Conservation (phyloP, 345 rosid species). For the Alliaria petiolata region DNA sequence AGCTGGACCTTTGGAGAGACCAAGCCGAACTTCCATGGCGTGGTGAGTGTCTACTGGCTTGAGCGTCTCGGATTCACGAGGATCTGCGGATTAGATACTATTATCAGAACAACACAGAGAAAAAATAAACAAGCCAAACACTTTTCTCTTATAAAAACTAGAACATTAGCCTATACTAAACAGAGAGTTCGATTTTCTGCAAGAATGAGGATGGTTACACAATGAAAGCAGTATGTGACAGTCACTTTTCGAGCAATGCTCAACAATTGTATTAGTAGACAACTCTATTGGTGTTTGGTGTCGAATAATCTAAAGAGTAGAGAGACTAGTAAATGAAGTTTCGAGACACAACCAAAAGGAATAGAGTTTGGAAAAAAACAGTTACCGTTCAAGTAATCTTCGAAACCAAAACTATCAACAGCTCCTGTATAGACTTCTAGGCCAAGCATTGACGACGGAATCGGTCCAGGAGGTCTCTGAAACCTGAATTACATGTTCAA, state of each 20-base stretch:
- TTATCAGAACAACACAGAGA: neutral
- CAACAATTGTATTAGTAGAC: neutral
- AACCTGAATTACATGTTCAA: conserved; percentile 40
- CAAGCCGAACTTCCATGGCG: conserved; percentile 68
- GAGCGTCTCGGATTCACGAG: conserved; percentile 63
- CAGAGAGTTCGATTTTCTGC: neutral
- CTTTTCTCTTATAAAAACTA: neutral
- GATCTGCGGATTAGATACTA: conserved; percentile 40
- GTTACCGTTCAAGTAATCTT: conserved; percentile 83
- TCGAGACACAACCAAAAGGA: neutral
- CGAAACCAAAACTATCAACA: conserved; percentile 77
- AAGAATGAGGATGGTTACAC: neutral
- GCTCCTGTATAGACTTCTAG: conserved; percentile 70
- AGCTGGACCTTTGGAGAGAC: conserved; percentile 65
- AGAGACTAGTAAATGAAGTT: neutral
- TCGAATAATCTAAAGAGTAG: neutral
- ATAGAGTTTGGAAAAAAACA: neutral
- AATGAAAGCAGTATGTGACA: neutral
- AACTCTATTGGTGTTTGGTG: neutral
- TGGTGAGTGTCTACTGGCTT: conserved; percentile 66
- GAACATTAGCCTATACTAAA: neutral
- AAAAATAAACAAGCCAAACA: neutral
- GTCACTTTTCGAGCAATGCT: neutral
- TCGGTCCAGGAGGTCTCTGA: conserved; percentile 81
- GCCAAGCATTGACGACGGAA: conserved; percentile 90